phyloP scores from a whole-genome alignment of 805 yeast species.

The Ogataea glucozyma region DNA sequence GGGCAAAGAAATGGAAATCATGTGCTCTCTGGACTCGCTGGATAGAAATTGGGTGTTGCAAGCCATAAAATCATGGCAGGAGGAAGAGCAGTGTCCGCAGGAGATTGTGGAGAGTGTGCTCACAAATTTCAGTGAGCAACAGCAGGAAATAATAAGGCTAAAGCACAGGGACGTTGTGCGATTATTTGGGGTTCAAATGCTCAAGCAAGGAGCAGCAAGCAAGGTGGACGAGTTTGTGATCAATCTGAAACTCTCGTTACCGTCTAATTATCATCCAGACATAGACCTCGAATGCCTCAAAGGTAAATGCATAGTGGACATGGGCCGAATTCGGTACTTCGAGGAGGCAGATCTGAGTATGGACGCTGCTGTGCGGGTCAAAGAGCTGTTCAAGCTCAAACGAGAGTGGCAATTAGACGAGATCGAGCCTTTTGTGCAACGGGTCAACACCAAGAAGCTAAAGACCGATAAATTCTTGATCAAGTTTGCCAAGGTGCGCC shows the following conservation, averaged over 20 bases:
- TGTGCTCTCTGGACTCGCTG: constrained; percentile 9
- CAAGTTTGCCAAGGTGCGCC: constrained; percentile 60
- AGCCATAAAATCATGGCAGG: constrained; percentile 3
- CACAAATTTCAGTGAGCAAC: constrained; percentile 12
- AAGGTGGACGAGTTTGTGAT: constrained; percentile 56
- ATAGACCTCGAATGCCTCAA: constrained; percentile 49
- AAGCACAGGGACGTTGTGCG: constrained; percentile 21
- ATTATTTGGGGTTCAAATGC: constrained; percentile 19
- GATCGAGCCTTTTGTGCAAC: constrained; percentile 61
- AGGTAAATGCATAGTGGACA: constrained; percentile 36
- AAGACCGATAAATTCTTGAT: constrained; percentile 59
- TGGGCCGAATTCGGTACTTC: constrained; percentile 50
- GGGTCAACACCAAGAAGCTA: constrained; percentile 52
- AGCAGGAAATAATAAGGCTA: constrained; percentile 18
- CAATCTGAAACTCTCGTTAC: constrained; percentile 62
- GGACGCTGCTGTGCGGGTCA: constrained; percentile 51
- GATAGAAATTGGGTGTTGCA: constrained; percentile 5
- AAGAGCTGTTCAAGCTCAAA: constrained; percentile 54
- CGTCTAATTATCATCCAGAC: constrained; percentile 51
- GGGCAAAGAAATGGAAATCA: constrained; percentile 16
- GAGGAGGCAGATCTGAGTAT: constrained; percentile 48
- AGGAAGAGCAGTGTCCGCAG: constrained; percentile 7
- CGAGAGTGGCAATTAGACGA: constrained; percentile 62
- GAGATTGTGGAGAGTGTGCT: constrained; percentile 15
- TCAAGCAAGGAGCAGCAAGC: constrained; percentile 11